Evolutionary conservation across 352 stramenopile species (phyloP).

Genomic region (Detonula confervacea): DNA sequence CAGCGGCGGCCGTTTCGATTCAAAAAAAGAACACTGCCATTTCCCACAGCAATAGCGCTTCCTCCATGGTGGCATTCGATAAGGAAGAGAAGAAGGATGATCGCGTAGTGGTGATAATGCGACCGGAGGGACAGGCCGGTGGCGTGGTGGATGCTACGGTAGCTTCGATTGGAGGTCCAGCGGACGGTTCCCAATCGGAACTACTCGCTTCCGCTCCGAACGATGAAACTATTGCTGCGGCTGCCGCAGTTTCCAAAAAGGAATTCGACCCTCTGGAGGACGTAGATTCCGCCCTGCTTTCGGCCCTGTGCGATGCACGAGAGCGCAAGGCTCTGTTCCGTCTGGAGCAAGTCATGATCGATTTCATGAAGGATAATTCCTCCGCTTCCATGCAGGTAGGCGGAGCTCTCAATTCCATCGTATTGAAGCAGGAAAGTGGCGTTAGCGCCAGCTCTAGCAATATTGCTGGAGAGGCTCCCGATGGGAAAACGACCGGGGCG

Average conservation of each 20-base stretch:
- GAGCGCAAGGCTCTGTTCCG: constrained; percentile 75
- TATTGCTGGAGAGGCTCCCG: background rate
- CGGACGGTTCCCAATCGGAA: no score
- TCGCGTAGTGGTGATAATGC: background rate
- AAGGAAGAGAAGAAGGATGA: constrained; percentile 34
- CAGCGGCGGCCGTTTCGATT: no score
- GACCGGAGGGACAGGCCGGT: constrained; percentile 4
- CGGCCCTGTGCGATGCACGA: constrained; percentile 66
- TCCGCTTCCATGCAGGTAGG: constrained; percentile 69
- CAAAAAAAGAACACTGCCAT: no score
- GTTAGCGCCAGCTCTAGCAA: no score
- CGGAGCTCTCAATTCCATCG: constrained; percentile 65
- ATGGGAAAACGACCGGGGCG: constrained; percentile 13
- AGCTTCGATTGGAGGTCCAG: no score
- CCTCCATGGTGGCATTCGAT: background rate
- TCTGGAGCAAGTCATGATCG: constrained; percentile 69
- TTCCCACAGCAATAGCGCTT: constrained; percentile 7
- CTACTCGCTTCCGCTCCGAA: no score
- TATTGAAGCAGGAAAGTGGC: constrained; percentile 11
- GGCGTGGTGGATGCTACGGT: no score
- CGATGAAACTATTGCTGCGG: no score
- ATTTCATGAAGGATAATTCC: constrained; percentile 66
- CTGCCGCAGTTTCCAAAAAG: background rate
- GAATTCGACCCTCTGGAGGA: constrained; percentile 47
- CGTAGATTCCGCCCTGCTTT: constrained; percentile 77